Evolutionary conservation across 768 basidiomycete species (phyloP), one percentile per base, ranked within the genome.

Genomic region (Phylloporus sp.): DNA sequence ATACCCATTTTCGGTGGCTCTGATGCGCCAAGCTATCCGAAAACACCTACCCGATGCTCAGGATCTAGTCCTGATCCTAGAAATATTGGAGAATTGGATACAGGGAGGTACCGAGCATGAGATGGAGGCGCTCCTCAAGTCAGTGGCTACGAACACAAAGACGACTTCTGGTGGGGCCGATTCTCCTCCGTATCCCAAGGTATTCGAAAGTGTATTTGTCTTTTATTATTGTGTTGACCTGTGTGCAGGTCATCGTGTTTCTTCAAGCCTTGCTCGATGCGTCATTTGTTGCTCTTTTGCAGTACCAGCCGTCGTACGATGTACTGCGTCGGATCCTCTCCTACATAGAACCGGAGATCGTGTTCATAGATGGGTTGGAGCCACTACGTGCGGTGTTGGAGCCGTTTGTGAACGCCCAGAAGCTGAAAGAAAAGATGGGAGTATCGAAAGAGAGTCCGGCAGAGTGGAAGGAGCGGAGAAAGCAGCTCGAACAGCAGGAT

Each of bases 241-340:
- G 59, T 7, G 77, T 70, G 52, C 61, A 88, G 85, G 69, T 83
- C 47, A 65, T 85, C 22, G 56, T 65, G 0, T 86, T 91, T 71
- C 62, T 86, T 8, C 84, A 86, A 68, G 71, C 74, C 6, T 64
- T 90, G 49, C 73, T 92, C 24, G 90, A 92, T 65, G 77, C 88
- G 1, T 84, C 80, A 12, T 88, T 88, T 63, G 73, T 91, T 41
- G 69, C 76, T 1, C 73, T 92, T 20, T 72, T 91, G 12, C 81
- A 85, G 53, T 75, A 89, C 60, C 66, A 76, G 13, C 81, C 83
- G 0, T 75, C 85, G 5, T 81, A 88, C 58, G 58, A 61, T 22
- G 57, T 82, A 23, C 71, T 92, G 20, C 74, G 70, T 24, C 67
- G 63, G 9, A 68, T 88, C 28, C 71, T 78, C 32, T 66, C 74